Conservation (phyloP, 148 eudicot species). For the Euryodendron excelsum region DNA sequence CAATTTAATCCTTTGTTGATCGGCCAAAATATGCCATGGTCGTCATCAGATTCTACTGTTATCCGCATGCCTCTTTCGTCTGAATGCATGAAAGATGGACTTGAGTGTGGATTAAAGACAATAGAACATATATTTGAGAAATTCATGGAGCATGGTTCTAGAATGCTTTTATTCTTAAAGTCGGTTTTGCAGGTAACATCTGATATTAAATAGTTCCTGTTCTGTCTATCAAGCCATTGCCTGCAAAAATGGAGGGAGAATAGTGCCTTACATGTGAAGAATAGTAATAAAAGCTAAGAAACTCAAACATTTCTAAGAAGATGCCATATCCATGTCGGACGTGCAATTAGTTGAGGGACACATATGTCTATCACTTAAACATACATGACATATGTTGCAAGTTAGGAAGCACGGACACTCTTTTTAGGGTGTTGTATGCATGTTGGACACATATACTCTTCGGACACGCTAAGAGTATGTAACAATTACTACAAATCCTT, state of each 20-base stretch:
- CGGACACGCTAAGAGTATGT: too few species aligned
- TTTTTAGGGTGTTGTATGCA: too few species aligned
- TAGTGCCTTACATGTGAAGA: neutral
- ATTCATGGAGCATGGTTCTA: conserved; percentile 76
- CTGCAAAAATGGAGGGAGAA: neutral
- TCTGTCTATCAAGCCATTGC: conserved; percentile 7
- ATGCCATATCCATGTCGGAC: too few species aligned
- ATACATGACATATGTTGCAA: too few species aligned
- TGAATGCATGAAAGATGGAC: conserved; percentile 53
- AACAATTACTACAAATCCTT: too few species aligned
- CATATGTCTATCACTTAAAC: too few species aligned
- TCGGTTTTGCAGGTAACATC: conserved; percentile 77
- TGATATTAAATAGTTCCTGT: neutral
- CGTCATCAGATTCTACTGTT: conserved; percentile 51
- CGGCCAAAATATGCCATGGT: conserved; percentile 62
- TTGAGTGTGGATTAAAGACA: conserved; percentile 53
- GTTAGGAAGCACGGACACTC: too few species aligned
- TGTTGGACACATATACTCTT: too few species aligned
- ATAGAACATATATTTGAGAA: conserved; percentile 54
- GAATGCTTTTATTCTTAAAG: conserved; percentile 63
- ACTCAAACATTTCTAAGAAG: too few species aligned
- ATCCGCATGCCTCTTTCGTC: conserved; percentile 93
- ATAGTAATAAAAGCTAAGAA: too few species aligned
- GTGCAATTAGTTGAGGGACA: too few species aligned
- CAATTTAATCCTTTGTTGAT: conserved; percentile 83